Conservation (phyloP, 306 rosid genomes). For the Glycyrrhiza uralensis region DNA sequence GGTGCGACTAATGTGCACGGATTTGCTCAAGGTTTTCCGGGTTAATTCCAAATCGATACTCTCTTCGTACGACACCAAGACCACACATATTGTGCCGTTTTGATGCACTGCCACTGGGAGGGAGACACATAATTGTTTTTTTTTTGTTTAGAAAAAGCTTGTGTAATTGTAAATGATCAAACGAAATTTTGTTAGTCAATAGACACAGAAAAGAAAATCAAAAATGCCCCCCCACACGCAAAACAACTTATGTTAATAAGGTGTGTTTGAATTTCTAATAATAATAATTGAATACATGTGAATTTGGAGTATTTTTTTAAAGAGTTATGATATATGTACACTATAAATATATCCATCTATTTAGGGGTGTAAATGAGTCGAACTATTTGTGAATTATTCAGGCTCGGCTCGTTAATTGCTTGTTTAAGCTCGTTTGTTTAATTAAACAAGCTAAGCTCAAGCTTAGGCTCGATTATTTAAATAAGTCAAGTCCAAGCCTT, state of each 20-base stretch:
- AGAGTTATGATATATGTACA: no score
- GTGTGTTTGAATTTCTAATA: background rate
- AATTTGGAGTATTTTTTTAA: no score
- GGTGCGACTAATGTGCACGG: slow-evolving; percentile 70
- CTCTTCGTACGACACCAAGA: slow-evolving; percentile 64
- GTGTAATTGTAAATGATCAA: slow-evolving; percentile 19
- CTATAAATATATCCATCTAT: no score
- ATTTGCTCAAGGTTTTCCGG: slow-evolving; percentile 72
- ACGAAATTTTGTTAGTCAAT: slow-evolving; percentile 54
- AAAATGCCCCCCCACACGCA: no score
- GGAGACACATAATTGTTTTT: background rate
- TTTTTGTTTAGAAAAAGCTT: background rate
- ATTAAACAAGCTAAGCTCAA: no score
- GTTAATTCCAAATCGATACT: slow-evolving; percentile 56
- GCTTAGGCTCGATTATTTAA: no score
- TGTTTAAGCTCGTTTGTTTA: no score
- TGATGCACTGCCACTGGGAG: background rate
- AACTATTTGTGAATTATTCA: no score
- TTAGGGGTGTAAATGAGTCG: no score
- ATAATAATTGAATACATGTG: background rate
- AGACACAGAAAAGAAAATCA: background rate
- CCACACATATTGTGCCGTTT: slow-evolving; percentile 88
- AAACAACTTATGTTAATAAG: no score
- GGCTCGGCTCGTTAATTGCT: no score
- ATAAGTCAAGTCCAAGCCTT: no score